These are phyloP conservation scores for Phytophthora litchii DNA, from an alignment of 352 stramenopile species.

Conservation along the genomic window DNA sequence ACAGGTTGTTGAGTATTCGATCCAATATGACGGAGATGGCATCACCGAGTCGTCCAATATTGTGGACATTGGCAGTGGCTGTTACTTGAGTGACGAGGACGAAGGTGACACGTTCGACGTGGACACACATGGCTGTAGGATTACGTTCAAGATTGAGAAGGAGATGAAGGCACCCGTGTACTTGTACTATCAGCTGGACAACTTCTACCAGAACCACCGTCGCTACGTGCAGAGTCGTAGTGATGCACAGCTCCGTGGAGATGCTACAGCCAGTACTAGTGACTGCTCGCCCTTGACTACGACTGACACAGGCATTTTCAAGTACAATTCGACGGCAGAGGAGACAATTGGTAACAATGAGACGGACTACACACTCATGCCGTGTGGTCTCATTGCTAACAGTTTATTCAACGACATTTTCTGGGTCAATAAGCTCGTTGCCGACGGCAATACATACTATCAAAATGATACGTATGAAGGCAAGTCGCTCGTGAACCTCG, in stretches of 20 bases:
- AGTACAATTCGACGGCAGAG: conserved; percentile 77
- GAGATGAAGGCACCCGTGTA: conserved; percentile 97
- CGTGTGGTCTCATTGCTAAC: conserved; percentile 98
- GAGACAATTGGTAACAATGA: conserved; percentile 44
- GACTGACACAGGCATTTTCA: conserved; percentile 39
- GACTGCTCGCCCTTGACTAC: conserved; percentile 88
- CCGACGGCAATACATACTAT: conserved; percentile 53
- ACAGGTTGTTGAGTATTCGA: conserved; percentile 90
- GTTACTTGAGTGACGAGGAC: conserved; percentile 59
- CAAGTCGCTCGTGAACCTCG: conserved; percentile 75
- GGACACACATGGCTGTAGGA: conserved; percentile 59
- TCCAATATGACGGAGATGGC: conserved; percentile 87
- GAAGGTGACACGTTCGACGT: conserved; percentile 77
- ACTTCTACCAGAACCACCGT: conserved; percentile 99
- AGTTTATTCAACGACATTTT: conserved; percentile 98
- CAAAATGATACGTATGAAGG: conserved; percentile 64
- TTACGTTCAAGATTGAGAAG: conserved; percentile 90
- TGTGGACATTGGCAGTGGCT: conserved; percentile 59
- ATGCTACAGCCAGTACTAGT: conserved; percentile 56
- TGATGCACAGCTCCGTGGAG: conserved; percentile 88
- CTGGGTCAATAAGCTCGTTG: conserved; percentile 81
- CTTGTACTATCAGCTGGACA: conserved; percentile 99
- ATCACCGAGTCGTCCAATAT: conserved; percentile 64
- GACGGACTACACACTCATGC: conserved; percentile 90
- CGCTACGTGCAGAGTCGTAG: conserved; percentile 93